Base-by-base conservation (phyloP, 2,329 filamentous ascomycete species). In the Colletotrichum euphorbiae region DNA sequence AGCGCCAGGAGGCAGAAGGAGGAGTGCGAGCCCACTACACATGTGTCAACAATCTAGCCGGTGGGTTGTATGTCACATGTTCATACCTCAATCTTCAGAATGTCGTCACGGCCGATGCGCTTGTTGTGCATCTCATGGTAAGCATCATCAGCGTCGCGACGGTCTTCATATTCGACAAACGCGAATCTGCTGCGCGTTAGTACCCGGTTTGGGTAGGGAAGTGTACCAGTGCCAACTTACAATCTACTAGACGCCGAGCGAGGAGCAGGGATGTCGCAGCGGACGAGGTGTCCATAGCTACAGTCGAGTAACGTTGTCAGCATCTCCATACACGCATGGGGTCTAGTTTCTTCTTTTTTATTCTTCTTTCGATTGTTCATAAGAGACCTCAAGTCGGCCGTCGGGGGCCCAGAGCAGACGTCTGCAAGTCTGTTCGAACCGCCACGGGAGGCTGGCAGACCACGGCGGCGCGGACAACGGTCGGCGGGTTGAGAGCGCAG, bases 41-140 rank as follows among this genome's bases (percentile, higher is more conserved):
- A 7, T 8, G 15, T 5, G 62, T 71, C 42, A 73, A 68, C 38
- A 12, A 40, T 57, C 21, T 4, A 15, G 24, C 38, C 15, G 17
- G 7, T 12, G 12, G 11, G 6, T 4, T 3, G n/a, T 12, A 15
- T 15, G 3, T 7, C 3, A 15, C 17, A 11, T 50, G 6, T 13
- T 15, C 87, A 73, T 83, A 97, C 96, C 89, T 99, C 96, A 73
- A 99, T 98, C 85, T 99, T 99, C 83, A 99, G 80, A 69, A 97
- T 84, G 76, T 99, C 96, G 78, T 99, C 96, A 71, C 95, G 91
- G 54, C 94, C 94, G 74, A 99, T 94, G 73, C 95, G 93, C 89
- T 98, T 98, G 86, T 98, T 98, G 79, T 99, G 96, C 96, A 99
- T 99, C 84, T 99, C 96, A 80, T 99, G 93, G 80, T 99, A 99